Evolutionary conservation across 2,329 filamentous ascomycete species (phyloP), one percentile per base, ranked within the genome.

Genomic region (Hypoxylon rubiginosum): DNA sequence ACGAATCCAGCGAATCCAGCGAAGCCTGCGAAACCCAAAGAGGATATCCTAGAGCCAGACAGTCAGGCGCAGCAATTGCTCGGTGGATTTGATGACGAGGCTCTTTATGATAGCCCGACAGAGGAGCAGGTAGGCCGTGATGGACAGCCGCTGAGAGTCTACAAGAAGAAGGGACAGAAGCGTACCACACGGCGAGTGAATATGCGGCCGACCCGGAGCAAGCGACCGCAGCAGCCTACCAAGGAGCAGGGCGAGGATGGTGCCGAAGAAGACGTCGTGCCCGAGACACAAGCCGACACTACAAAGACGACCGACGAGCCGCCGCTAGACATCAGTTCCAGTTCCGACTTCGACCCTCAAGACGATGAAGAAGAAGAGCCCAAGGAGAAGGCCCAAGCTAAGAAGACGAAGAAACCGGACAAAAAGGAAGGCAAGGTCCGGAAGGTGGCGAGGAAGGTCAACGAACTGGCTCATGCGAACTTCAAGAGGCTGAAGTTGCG

Each of bases 101-200:
- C 73, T 7, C 72, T 83, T 64, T 86, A 87, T 72, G 88, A 90
- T 75, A 86, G 85, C 66, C 81, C 80, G 3, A 84, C 86, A n/a
- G 84, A 86, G 39, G 79, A 82, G 0, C 75, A 76, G 3, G 61
- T 85, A 11, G 87, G 82, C 56, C 82, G 82, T n/a, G 80, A 88
- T 71, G 88, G 88, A 1, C 83, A 86, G 67, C 89, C 89, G 2
- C 76, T 89, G 39, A 87, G 84, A 58, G 79, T 87, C 1, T 95
- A 86, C 82, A 95, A 94, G 84, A 96, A 96, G 85, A 92, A 92
- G 82, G 92, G 92, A 0, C 86, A 92, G 76, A 96, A 96, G 82
- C 85, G 92, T 66, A 93, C 92, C 59, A 95, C 92, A 2, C 84
- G 90, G 67, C 82, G 85, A 51, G 84, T 87, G 59, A 93, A 90